These are phyloP conservation scores for Penicillium odoratum DNA, from an alignment of 495 filamentous ascomycete species.

Conservation along the genomic window DNA sequence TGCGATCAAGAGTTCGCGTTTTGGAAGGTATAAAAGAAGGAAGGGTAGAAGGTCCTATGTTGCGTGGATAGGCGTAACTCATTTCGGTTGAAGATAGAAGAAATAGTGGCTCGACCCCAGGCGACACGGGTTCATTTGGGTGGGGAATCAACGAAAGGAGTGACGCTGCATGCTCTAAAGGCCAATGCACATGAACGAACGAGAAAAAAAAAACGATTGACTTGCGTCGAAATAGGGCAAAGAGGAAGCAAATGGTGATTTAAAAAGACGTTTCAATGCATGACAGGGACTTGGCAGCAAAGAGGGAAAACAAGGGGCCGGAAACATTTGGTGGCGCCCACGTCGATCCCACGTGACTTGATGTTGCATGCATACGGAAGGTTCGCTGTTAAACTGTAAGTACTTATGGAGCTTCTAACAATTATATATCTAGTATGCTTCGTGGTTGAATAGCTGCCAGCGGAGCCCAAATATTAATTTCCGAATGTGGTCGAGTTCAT, in stretches of 20 bases:
- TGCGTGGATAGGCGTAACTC: constrained; percentile 43
- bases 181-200: not conserved
- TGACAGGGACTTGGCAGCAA: not conserved
- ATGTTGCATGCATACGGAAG: not conserved
- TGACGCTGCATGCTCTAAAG: constrained; percentile 25
- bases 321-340: not conserved
- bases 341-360: not conserved
- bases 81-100: constrained; percentile 9
- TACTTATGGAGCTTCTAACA: no score
- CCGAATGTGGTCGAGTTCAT: constrained; percentile 5
- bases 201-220: constrained; percentile 3
- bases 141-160: constrained; percentile 22
- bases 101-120: constrained; percentile 13
- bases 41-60: constrained; percentile 30
- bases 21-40: constrained; percentile 25
- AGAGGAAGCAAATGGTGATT: not conserved
- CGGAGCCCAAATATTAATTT: not conserved
- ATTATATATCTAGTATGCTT: not conserved
- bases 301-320: constrained; percentile 11
- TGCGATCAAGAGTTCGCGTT: constrained; percentile 6
- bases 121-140: constrained; percentile 8
- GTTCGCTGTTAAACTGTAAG: no score
- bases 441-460: not conserved
- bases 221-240: constrained; percentile 5
- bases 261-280: not conserved